Evolutionary conservation across 1,139 yeast genomes (phyloP), one percentile per base, ranked within the genome.

Genomic region (Magnusiomyces clavatus): DNA sequence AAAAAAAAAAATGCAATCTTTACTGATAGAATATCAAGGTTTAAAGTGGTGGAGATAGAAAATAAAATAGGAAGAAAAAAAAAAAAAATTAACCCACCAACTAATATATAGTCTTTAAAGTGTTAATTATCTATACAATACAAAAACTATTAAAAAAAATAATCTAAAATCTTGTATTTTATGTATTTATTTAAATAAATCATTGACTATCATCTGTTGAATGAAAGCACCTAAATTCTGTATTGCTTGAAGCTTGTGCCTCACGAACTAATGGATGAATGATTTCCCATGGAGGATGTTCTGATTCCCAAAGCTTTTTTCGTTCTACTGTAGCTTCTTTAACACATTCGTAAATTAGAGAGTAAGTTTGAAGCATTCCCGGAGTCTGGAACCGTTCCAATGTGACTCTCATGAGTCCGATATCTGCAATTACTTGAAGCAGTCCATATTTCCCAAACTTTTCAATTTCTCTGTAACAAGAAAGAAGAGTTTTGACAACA

Each of bases 401-500:
- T 16, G 66, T 66, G 46, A 60, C 60, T 24, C 69, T 59, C 50
- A 70, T 55, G 46, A 72, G 70, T 52, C 72, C 73, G 20, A 71
- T 61, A 50, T 73, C 76, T 1, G 73, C 69, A 5, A 69, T 60
- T 1, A 66, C 69, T 54, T 71, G 76, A 40, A 71, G 57, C 46
- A 67, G 60, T 2, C 75, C 76, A 11, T 64, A 65, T 4, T 62
- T 57, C 11, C 72, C 68, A 44, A 71, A 66, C 35, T 55, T 54
- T 49, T 71, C 75, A 8, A 71, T 57, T 41, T 67, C 69, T 4
- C 81, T 71, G 46, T 77, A 67, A 1, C 69, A 64, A 38, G 73
- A 74, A 48, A 77, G 68, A n/a, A 79, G 56, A 14, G 69, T 64
- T 38, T 69, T 67, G 2, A 78, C 66, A 5, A 77, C 62, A 55